These are phyloP conservation scores for Austroboletus olivaceoglutinosus DNA, from an alignment of 1,284 basidiomycete species.

Conservation along the genomic window DNA sequence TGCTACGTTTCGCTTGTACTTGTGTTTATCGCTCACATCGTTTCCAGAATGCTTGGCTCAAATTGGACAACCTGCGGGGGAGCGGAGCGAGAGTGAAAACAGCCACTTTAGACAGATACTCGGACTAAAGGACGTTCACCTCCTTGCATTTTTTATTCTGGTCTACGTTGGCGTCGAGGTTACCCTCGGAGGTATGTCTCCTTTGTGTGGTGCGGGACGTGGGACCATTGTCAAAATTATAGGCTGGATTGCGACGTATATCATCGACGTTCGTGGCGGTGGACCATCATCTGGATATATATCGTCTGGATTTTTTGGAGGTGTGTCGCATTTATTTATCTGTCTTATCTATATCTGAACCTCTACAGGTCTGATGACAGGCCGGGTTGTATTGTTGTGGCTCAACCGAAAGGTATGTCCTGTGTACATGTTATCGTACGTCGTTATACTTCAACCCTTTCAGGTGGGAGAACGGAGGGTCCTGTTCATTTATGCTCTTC, in stretches of 20 bases:
- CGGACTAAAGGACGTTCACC: slow-evolving; percentile 45
- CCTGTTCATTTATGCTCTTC: slow-evolving; percentile 30
- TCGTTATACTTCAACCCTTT: not conserved
- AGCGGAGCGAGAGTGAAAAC: slow-evolving; percentile 26
- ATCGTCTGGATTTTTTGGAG: slow-evolving; percentile 51
- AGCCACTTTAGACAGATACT: slow-evolving; percentile 54
- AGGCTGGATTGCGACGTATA: slow-evolving; percentile 56
- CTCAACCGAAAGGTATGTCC: slow-evolving; percentile 26
- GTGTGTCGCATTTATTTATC: slow-evolving; percentile 23
- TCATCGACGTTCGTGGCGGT: slow-evolving; percentile 44
- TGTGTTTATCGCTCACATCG: slow-evolving; percentile 7
- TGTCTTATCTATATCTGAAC: not conserved
- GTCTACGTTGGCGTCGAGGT: slow-evolving; percentile 63
- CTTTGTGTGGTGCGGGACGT: not conserved
- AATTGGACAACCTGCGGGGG: slow-evolving; percentile 33
- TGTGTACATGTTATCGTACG: no score
- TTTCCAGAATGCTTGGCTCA: slow-evolving; percentile 29
- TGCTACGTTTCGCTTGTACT: not conserved
- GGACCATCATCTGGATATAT: slow-evolving; percentile 51
- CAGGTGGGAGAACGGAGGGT: slow-evolving; percentile 30
- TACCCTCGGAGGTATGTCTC: slow-evolving; percentile 46
- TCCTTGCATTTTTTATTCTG: slow-evolving; percentile 51
- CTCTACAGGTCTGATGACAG: slow-evolving; percentile 26
- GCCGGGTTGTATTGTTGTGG: slow-evolving; percentile 30
- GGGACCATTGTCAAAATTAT: not conserved